These are phyloP conservation scores for Daldinia childiae DNA, from an alignment of 495 filamentous ascomycete species.

Conservation along the genomic window DNA sequence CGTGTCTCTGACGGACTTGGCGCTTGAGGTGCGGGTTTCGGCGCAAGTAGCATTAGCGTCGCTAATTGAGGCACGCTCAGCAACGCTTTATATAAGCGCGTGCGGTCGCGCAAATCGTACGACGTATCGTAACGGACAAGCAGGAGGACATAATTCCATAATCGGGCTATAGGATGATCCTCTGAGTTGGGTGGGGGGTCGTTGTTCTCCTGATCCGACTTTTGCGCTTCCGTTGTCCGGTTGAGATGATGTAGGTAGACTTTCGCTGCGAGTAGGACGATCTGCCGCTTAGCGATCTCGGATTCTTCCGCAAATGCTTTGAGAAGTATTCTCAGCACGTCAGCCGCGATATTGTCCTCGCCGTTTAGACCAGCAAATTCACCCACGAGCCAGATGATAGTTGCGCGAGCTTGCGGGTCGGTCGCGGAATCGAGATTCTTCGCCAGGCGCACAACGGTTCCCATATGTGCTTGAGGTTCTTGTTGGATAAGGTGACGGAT, in stretches of 20 bases:
- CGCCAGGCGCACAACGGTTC: slow-evolving; percentile 88
- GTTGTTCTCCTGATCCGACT: slow-evolving; percentile 39
- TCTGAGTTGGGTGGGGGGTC: slow-evolving; percentile 55
- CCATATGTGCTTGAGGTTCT: slow-evolving; percentile 75
- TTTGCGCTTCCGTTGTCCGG: slow-evolving; percentile 55
- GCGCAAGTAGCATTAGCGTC: slow-evolving; percentile 87
- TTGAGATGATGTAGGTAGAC: slow-evolving; percentile 92
- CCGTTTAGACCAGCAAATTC: slow-evolving; percentile 85
- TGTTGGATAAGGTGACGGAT: slow-evolving; percentile 96
- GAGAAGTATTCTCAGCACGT: slow-evolving; percentile 88
- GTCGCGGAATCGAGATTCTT: slow-evolving; percentile 88
- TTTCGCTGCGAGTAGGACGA: slow-evolving; percentile 90
- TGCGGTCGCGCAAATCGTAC: slow-evolving; percentile 92
- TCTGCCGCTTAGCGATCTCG: slow-evolving; percentile 87
- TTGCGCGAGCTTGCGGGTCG: slow-evolving; percentile 85
- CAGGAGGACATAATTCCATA: slow-evolving; percentile 86
- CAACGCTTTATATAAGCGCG: slow-evolving; percentile 85
- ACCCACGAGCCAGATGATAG: slow-evolving; percentile 96
- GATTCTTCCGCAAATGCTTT: slow-evolving; percentile 85
- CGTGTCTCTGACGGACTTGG: slow-evolving; percentile 85
- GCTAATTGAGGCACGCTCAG: slow-evolving; percentile 85
- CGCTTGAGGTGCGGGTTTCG: slow-evolving; percentile 89
- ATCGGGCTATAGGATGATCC: slow-evolving; percentile 72
- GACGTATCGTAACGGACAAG: slow-evolving; percentile 91
- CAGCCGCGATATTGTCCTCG: slow-evolving; percentile 87